A percentile compares a stretch with the other conserved stretches of the same genome.
Conservation (phyloP, 2,329 filamentous ascomycete species). For the Nannizziopsis arthrosporioides region DNA sequence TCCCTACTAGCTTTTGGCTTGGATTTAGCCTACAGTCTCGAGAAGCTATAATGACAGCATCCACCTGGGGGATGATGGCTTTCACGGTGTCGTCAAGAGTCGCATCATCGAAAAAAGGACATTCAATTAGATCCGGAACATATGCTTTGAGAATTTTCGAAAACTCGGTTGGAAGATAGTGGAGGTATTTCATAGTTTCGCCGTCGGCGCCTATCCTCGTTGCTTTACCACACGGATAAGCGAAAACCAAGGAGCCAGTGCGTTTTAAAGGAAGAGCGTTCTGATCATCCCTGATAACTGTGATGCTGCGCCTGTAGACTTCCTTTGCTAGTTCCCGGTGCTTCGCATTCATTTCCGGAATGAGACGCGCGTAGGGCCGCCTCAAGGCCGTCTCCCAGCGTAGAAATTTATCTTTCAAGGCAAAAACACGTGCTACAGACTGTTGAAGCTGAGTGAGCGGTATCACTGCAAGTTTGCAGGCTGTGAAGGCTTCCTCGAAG, state of each 20-base stretch:
- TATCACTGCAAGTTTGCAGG: conserved; percentile 28
- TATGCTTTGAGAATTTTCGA: conserved; percentile 24
- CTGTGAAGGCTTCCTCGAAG: conserved; percentile 30
- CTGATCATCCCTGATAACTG: conserved; percentile 27
- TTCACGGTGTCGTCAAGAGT: conserved; percentile 25
- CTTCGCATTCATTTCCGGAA: conserved; percentile 20
- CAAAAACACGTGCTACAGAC: conserved; percentile 26
- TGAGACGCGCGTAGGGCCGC: conserved; percentile 13
- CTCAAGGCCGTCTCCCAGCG: conserved; percentile 24
- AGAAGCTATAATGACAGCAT: conserved; percentile 31
- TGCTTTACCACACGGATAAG: conserved; percentile 29
- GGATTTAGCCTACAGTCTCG: conserved; percentile 30
- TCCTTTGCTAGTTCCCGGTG: conserved; percentile 23
- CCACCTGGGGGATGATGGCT: conserved; percentile 25
- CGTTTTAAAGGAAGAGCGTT: conserved; percentile 24
- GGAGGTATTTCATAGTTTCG: conserved; percentile 24
- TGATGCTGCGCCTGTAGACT: conserved; percentile 32
- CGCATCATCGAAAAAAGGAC: conserved; percentile 24
- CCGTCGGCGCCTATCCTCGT: conserved; percentile 30
- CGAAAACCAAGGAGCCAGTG: conserved; percentile 24
- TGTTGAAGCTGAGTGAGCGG: conserved; percentile 23
- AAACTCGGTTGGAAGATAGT: conserved; percentile 25
- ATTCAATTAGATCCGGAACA: conserved; percentile 21
- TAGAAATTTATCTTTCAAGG: conserved; percentile 29
- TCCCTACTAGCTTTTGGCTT: conserved; percentile 28